Base-by-base conservation (phyloP, 441 rosid genomes). In the Gossypium schwendimanii region DNA sequence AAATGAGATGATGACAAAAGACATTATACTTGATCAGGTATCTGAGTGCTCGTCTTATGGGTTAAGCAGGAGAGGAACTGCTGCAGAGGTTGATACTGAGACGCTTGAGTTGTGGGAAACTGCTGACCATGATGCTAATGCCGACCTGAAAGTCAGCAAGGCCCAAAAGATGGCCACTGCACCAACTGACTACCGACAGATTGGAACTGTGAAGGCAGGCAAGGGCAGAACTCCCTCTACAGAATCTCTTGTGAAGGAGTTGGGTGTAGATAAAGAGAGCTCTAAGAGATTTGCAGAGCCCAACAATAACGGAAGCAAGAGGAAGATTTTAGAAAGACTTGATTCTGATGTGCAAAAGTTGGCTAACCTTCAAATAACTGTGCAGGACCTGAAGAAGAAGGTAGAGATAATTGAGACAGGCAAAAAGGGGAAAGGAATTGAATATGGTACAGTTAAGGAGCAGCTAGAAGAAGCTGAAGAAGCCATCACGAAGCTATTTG, bases 31-130 rank as follows among this genome's bases (percentile, higher is more conserved):
- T 5, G 99, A 96, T 80, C 96, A 93, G 79, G 79, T 83, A 31
- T 96, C 98, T 3, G 99, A 88, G 77, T 87, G 88, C 74, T 90
- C 97, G 3, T 89, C 99, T 3, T 82, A 89, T 80, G 91, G 96
- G 59, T 80, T 80, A 71, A 87, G 91, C 79, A 85, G 84, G 84
- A 81, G 91, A 81, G 94, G 83, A 73, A 80, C 88, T 75, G 44
- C 70, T 74, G 44, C 72, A 12, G 90, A 83, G 76, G 69, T 77
- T 53, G 89, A 88, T 70, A 81, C 86, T 81, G 82, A 76, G 75
- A 88, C 80, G 83, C 93, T 86, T 14, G 86, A 88, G 80, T 73
- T 89, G 79, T 86, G 91, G 89, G 88, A 89, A 81, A 76, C 84
- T 47, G 68, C 82, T 1, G 80, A 77, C 74, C 83, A 78, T 53